A percentile compares a stretch with the other conserved stretches of the same genome.
phyloP scores from a whole-genome alignment of 768 basidiomycete genomes.

The Ramaria rubella region DNA sequence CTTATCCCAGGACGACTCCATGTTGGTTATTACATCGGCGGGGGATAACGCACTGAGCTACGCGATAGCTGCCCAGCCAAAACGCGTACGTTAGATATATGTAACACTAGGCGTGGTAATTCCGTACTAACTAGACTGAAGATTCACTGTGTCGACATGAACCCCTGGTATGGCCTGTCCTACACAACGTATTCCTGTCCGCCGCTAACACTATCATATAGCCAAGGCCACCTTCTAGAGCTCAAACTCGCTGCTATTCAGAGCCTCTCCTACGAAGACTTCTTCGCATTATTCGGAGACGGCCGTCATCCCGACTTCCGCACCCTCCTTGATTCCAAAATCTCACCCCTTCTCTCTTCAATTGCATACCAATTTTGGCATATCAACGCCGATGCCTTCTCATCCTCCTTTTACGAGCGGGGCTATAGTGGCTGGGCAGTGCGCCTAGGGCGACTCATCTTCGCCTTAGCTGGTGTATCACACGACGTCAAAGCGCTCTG shows the following conservation, averaged over 20 bases:
- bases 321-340: conserved; percentile 47
- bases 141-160: conserved; percentile 75
- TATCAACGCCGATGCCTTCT: conserved; percentile 41
- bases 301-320: conserved; percentile 58
- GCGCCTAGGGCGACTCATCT: conserved; percentile 51
- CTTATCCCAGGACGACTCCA: no score
- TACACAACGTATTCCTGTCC: no score
- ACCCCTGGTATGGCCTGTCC: conserved; percentile 51
- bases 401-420: conserved; percentile 54
- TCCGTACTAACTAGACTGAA: no score
- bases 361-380: conserved; percentile 75
- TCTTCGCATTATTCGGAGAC: conserved; percentile 61
- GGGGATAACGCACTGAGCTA: no score
- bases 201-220: no score
- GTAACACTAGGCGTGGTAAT: no score
- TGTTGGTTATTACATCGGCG: no score
- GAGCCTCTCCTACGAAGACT: conserved; percentile 50
- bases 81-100: no score
- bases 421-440: conserved; percentile 68
- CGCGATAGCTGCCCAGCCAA: no score
- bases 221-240: conserved; percentile 73
- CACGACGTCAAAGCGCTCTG: conserved; percentile 52
- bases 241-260: conserved; percentile 67
- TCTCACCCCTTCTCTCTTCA: conserved; percentile 64
- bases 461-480: conserved; percentile 52